Base-by-base conservation (phyloP, 202 grass and related monocot species). In the Setaria italica region DNA sequence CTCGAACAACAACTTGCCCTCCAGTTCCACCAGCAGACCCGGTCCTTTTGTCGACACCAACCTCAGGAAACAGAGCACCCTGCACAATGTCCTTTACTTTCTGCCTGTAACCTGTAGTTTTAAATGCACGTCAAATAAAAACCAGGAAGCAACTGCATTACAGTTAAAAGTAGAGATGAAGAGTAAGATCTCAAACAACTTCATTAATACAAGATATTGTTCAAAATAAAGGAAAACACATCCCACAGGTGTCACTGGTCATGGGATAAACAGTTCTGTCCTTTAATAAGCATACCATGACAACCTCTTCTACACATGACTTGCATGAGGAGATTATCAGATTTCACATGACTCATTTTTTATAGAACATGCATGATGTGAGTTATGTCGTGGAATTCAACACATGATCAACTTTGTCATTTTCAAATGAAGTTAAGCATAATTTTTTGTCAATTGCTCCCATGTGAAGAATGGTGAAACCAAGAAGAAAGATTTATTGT, bases 11-110 rank as follows among this genome's bases (percentile, higher is more conserved):
- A 67, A 99, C 94, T 77, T 91, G 87, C 29, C 97, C 94, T 42
- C 92, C 90, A 78, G 90, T 90, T 84, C 88, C 90, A 70, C 92
- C 94, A 81, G 94, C 90, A 88, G 91, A 90, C 59, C 92, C 94
- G 64, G 83, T 90, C 65, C 79, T 85, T 80, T 92, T 86, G 78
- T 90, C 86, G 49, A 91, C 77, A 76, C 91, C 92, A 84, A 92
- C 88, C 90, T 99, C 97, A 62, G 94, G 90, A 89, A 99, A 99
- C 72, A 99, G 84, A 90, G 97, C 97, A 70, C 87, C 92, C 81
- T 93, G 89, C 60, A 99, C 92, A 57, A 99, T 92, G 80, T 99
- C 94, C 17, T 82, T 86, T 51, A 94, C 92, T 63, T 93, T 99
- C 73, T 90, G 87, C 63, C 20, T 90, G 85, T 99, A 99, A 76